Conservation (phyloP, 108 stramenopile species). For the Mediolabrus comicus region DNA sequence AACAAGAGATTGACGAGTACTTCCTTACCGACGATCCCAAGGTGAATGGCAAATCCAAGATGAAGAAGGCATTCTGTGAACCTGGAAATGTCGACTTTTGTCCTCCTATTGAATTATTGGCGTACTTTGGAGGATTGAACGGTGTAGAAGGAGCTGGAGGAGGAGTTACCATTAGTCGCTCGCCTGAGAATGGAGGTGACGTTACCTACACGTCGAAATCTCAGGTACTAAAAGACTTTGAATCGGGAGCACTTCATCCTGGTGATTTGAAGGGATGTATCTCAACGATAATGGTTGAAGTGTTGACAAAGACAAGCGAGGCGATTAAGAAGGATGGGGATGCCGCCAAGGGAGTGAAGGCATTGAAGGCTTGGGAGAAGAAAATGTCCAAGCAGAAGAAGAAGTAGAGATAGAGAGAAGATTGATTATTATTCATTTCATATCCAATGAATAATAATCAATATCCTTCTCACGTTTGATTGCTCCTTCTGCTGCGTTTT, state of each 20-base stretch:
- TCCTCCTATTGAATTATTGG: conserved; percentile 80
- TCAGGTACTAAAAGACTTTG: conserved; percentile 81
- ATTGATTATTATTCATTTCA: too few relatives aligned
- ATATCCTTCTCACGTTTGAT: too few relatives aligned
- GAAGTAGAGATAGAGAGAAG: conserved; percentile 49
- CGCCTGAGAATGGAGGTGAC: conserved; percentile 87
- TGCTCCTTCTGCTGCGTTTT: too few relatives aligned
- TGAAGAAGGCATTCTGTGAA: conserved; percentile 99
- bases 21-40: conserved; percentile 85
- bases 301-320: conserved; percentile 82
- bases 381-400: conserved; percentile 77
- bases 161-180: conserved; percentile 62
- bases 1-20: conserved; percentile 85
- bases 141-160: conserved; percentile 21
- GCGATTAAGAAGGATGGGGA: conserved; percentile 85
- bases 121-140: conserved; percentile 57
- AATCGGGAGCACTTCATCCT: conserved; percentile 88
- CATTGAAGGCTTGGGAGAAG: conserved; percentile 84
- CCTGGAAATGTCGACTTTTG: conserved; percentile 88
- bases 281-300: conserved; percentile 71
- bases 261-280: conserved; percentile 93
- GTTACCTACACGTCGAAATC: conserved; percentile 70
- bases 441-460: too few relatives aligned
- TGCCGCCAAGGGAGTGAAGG: conserved; percentile 78
- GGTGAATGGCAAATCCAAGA: conserved; percentile 93